Evolutionary conservation across 2,329 filamentous ascomycete species (phyloP), one percentile per base, ranked within the genome.

Genomic region (Sordariomycetes sp.): DNA sequence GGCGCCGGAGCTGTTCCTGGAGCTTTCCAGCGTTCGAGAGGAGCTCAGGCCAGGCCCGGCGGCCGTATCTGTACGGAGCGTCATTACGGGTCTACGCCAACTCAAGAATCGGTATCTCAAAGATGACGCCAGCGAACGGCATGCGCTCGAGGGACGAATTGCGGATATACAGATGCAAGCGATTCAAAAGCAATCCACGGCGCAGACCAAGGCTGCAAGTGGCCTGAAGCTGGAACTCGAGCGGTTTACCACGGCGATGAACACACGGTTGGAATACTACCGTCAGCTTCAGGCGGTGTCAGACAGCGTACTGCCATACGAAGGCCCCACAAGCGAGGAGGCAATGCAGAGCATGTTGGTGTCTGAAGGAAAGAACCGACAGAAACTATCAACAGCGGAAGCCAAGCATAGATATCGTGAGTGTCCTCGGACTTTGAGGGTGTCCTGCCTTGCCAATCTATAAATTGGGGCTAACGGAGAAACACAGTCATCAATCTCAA

Each of bases 271-370:
- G 0, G 90, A 94, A 59, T 97, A 91, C 68, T 97, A 97, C 68
- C 85, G 87, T 5, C 91, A 97, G 66, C 78, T 97, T 12, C 94
- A 97, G 67, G 81, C 83, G 28, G 85, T 97, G n/a, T 97, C 92
- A 0, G 93, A 97, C 67, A 89, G 84, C 20, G 90, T 97, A 0
- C 80, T 82, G 5, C 86, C 88, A 1, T 89, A 88, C 59, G 86
- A 90, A 59, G 85, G 87, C 12, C 65, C 81, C 14, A 76, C 75
- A 2, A 74, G 86, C 12, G 79, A 88, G 51, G 69, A 74, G 12
- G 65, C 64, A 7, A 72, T 82, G 25, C 58, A 62, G 20, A 67
- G 60, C 54, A 64, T 73, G 57, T 60, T 62, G 35, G 67, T 67
- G 60, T 61, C 61, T 0, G 71, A 71, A 51, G 65, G 79, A 3